Percentiles rank a stretch among this genome's conserved stretches.
Conservation (phyloP, 2,329 filamentous ascomycete species). For the Ustulina deusta region DNA sequence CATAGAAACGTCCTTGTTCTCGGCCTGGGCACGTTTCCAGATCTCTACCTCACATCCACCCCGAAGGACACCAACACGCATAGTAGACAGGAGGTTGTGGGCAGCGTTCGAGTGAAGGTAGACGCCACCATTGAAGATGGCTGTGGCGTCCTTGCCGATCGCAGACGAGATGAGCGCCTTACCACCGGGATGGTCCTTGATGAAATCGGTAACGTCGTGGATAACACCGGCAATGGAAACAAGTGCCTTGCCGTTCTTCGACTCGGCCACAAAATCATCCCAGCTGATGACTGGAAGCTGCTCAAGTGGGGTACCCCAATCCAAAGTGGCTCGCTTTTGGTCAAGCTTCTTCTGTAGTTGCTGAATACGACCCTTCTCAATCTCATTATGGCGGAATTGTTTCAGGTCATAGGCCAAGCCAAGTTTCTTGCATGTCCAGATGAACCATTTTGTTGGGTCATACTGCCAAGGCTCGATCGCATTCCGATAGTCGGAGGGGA, state of each 20-base stretch:
- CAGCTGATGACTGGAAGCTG: conserved; percentile 57
- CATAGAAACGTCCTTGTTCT: conserved; percentile 75
- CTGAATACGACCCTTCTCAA: conserved; percentile 77
- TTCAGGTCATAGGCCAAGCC: conserved; percentile 80
- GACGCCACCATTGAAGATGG: conserved; percentile 77
- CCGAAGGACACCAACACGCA: conserved; percentile 75
- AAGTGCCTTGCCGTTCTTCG: conserved; percentile 72
- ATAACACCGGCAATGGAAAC: conserved; percentile 73
- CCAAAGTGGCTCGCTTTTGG: conserved; percentile 70
- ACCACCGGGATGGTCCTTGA: conserved; percentile 76
- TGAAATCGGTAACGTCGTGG: conserved; percentile 74
- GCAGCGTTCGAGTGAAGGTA: conserved; percentile 76
- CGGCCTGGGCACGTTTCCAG: conserved; percentile 75
- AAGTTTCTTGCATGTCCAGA: conserved; percentile 75
- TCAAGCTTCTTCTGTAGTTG: conserved; percentile 77
- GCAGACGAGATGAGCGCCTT: conserved; percentile 74
- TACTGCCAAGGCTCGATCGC: conserved; percentile 78
- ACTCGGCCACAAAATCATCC: conserved; percentile 73
- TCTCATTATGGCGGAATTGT: conserved; percentile 91
- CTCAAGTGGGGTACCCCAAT: conserved; percentile 75
- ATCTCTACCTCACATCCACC: conserved; percentile 77
- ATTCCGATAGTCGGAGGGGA: conserved; percentile 78
- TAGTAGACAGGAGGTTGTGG: conserved; percentile 75
- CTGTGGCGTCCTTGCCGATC: conserved; percentile 75
- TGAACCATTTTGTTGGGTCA: conserved; percentile 77